Percentiles rank a stretch among this genome's conserved stretches.
These are phyloP conservation scores for Melastoma malabathricum DNA, from an alignment of 345 rosid genomes.

Conservation along the genomic window DNA sequence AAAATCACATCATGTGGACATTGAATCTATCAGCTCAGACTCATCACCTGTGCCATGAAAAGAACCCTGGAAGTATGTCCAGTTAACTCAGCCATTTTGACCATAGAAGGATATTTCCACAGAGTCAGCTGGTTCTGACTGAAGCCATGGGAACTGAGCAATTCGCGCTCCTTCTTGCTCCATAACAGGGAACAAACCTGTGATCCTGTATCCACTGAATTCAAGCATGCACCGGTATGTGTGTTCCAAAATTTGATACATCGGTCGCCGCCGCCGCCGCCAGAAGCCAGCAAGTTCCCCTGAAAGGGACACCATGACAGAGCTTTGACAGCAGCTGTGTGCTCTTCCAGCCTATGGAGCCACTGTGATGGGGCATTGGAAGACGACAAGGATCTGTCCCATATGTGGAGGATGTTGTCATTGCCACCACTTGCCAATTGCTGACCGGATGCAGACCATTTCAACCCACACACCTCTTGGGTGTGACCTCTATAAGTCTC, in stretches of 20 bases:
- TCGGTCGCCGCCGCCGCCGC: slow-evolving; percentile 44
- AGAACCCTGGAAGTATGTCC: slow-evolving; percentile 37
- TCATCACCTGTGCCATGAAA: slow-evolving; percentile 31
- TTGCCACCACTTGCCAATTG: slow-evolving; percentile 47
- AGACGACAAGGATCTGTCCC: slow-evolving; percentile 35
- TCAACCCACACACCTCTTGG: slow-evolving; percentile 41
- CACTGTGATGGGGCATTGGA: slow-evolving; percentile 31
- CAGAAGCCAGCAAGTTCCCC: slow-evolving; percentile 36
- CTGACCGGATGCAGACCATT: slow-evolving; percentile 42
- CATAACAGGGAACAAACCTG: slow-evolving; percentile 38
- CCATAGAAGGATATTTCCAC: slow-evolving; percentile 46
- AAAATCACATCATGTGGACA: too few relatives aligned
- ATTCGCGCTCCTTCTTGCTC: slow-evolving; percentile 40
- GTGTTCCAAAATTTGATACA: slow-evolving; percentile 40
- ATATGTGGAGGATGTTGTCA: slow-evolving; percentile 30
- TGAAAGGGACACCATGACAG: slow-evolving; percentile 58
- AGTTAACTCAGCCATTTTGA: slow-evolving; percentile 24
- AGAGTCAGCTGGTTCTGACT: slow-evolving; percentile 31
- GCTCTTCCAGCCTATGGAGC: slow-evolving; percentile 41
- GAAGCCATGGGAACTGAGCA: slow-evolving; percentile 43
- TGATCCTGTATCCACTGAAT: slow-evolving; percentile 35
- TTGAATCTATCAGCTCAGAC: too few relatives aligned
- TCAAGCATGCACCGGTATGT: slow-evolving; percentile 38
- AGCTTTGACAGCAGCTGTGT: slow-evolving; percentile 46
- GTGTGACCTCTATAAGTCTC: slow-evolving; percentile 31